Evolutionary conservation across 345 rosid species (phyloP), one percentile per base, ranked within the genome.

Genomic region (Schrenkiella parvula): DNA sequence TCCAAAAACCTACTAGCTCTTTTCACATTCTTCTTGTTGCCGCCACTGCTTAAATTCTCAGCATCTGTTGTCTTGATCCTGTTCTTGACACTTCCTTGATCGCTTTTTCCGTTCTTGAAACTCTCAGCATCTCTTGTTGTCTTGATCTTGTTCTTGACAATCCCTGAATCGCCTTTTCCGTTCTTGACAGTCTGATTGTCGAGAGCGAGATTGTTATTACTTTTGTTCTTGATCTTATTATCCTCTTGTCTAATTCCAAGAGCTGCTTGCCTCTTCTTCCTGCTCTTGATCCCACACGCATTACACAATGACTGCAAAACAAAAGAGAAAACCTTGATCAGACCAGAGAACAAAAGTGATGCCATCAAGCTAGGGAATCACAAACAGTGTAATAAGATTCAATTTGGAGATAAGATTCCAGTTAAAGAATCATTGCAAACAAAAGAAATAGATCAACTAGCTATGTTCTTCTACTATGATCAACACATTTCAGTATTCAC

Each of bases 241-340:
- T 88, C 95, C 0, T 73, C 81, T 10, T 78, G 56, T 53, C 82
- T 84, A 17, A 81, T 28, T 4, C 93, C 92, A 38, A 73, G 31
- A 14, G 77, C 73, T 38, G 75, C 85, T 52, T 82, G 86, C 44
- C 72, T 86, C 82, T 74, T 82, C 80, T 92, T 92, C 66, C 97
- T 86, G 64, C 86, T 75, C 66, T 90, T 88, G 77, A 92, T 92
- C 80, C 97, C 98, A 68, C 98, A 90, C 5, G 98, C 98, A 79
- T 92, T 90, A 46, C 98, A 92, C 65, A 90, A 78, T 1, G 97
- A 85, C 98, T 92, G 81, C 68, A 82, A 12, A 6, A 53, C 25
- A 44, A 12, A 5, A 64, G 19, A 17, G 22, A 6, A 64, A 38
- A 3, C 11, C 1, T 13, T 65, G 29, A 66, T 66, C 8, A 74